Conservation (phyloP, 768 basidiomycete species). For the Leucosporidium yakuticum region DNA sequence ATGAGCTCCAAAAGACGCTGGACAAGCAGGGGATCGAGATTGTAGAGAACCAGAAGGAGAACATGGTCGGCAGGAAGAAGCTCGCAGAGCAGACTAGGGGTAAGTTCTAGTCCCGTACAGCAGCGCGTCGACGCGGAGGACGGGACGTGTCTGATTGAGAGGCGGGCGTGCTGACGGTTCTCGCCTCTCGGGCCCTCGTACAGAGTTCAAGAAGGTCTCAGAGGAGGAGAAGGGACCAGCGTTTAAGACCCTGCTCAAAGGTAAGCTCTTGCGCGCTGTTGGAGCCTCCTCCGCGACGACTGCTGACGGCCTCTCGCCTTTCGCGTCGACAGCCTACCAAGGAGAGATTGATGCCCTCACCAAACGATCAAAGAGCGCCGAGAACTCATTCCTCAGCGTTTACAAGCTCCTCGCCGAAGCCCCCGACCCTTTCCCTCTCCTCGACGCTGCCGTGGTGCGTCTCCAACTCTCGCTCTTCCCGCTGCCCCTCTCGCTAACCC, state of each 20-base stretch:
- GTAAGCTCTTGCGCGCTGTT: conserved; percentile 45
- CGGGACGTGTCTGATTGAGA: not conserved
- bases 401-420: conserved; percentile 96
- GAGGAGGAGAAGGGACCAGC: conserved; percentile 79
- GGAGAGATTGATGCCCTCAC: conserved; percentile 93
- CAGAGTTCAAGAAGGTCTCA: conserved; percentile 93
- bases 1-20: conserved; percentile 85
- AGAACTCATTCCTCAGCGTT: conserved; percentile 92
- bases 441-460: conserved; percentile 84
- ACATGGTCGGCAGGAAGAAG: conserved; percentile 83
- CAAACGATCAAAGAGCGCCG: conserved; percentile 80
- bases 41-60: conserved; percentile 98
- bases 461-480: not conserved
- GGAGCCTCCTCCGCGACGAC: no score
- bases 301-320: not conserved
- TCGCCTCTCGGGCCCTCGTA: not conserved
- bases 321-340: conserved; percentile 66
- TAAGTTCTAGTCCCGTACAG: conserved; percentile 38
- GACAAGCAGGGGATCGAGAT: conserved; percentile 86
- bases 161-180: not conserved
- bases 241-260: conserved; percentile 85
- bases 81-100: conserved; percentile 95
- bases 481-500: not conserved
- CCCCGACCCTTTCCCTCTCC: conserved; percentile 91
- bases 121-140: no score